phyloP scores from a whole-genome alignment of 495 filamentous ascomycete genomes.

The Hypoxylon crocopeplum region DNA sequence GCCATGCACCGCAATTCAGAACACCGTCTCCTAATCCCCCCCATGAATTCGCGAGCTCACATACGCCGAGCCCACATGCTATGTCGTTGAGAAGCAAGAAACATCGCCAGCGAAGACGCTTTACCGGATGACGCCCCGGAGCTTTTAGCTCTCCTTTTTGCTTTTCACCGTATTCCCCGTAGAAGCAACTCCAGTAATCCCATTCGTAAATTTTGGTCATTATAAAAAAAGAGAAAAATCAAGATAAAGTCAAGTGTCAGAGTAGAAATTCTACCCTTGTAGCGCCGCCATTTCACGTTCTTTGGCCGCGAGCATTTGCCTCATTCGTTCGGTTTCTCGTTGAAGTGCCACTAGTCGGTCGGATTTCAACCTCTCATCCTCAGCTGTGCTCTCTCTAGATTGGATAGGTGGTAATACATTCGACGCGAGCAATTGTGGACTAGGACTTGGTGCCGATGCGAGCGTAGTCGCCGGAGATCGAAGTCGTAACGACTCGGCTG shows the following conservation, averaged over 20 bases:
- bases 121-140: slow-evolving; percentile 15
- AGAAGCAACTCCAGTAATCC: slow-evolving; percentile 10
- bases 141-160: slow-evolving; percentile 2
- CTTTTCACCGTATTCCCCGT: slow-evolving; percentile 16
- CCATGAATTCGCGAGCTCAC: slow-evolving; percentile 9
- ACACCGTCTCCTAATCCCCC: slow-evolving; percentile 11
- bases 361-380: slow-evolving; percentile 61
- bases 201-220: slow-evolving; percentile 25
- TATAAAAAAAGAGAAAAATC: slow-evolving; percentile 5
- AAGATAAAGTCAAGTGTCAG: not conserved
- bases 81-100: slow-evolving; percentile 22
- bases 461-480: slow-evolving; percentile 46
- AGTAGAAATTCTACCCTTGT: slow-evolving; percentile 39
- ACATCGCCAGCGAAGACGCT: slow-evolving; percentile 7
- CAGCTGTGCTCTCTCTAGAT: slow-evolving; percentile 51
- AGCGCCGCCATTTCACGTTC: slow-evolving; percentile 80
- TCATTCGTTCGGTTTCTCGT: slow-evolving; percentile 78
- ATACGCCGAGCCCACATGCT: slow-evolving; percentile 33
- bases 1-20: slow-evolving; percentile 11
- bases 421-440: slow-evolving; percentile 40
- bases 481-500: slow-evolving; percentile 39
- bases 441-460: slow-evolving; percentile 45
- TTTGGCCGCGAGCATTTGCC: slow-evolving; percentile 74
- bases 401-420: slow-evolving; percentile 41
- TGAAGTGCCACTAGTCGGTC: slow-evolving; percentile 72